A percentile compares a stretch with the other conserved stretches of the same genome.
Evolutionary conservation across 805 yeast genomes (phyloP).

Genomic region (Hanseniaspora osmophila): DNA sequence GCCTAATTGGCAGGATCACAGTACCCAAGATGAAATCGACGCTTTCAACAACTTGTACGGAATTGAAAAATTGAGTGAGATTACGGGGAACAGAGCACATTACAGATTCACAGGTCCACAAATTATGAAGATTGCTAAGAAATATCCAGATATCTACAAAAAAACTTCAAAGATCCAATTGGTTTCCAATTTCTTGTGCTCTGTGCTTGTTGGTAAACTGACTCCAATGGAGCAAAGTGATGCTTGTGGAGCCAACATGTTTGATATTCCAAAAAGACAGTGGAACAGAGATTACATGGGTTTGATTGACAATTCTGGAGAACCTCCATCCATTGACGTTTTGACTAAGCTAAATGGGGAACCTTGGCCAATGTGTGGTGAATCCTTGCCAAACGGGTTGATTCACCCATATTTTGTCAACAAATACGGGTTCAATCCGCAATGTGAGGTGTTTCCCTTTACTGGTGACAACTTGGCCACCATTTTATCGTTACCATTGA

Average conservation of each 20-base stretch:
- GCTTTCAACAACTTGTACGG: conserved; percentile 57
- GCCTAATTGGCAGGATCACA: conserved; percentile 94
- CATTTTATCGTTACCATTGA: conserved; percentile 64
- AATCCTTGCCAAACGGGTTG: conserved; percentile 36
- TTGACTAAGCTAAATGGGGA: conserved; percentile 26
- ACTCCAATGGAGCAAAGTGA: conserved; percentile 67
- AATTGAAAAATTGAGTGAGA: conserved; percentile 37
- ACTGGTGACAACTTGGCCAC: conserved; percentile 92
- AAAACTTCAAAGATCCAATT: conserved; percentile 51
- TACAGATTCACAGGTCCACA: conserved; percentile 88
- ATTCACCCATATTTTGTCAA: conserved; percentile 47
- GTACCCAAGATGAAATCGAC: conserved; percentile 56
- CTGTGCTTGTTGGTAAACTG: conserved; percentile 51
- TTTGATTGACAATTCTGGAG: conserved; percentile 18
- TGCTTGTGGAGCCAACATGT: conserved; percentile 87
- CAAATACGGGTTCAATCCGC: conserved; percentile 46
- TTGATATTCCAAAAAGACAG: conserved; percentile 45
- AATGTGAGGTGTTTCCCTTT: conserved; percentile 56
- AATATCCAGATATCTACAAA: conserved; percentile 36
- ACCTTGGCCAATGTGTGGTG: conserved; percentile 24
- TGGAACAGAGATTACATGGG: conserved; percentile 46
- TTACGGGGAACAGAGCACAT: conserved; percentile 81
- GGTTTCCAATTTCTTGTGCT: conserved; percentile 66
- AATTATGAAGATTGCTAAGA: conserved; percentile 53
- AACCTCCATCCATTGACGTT: conserved; percentile 24